phyloP scores from a whole-genome alignment of 805 yeast genomes.

The Cyberlindnera japonica region DNA sequence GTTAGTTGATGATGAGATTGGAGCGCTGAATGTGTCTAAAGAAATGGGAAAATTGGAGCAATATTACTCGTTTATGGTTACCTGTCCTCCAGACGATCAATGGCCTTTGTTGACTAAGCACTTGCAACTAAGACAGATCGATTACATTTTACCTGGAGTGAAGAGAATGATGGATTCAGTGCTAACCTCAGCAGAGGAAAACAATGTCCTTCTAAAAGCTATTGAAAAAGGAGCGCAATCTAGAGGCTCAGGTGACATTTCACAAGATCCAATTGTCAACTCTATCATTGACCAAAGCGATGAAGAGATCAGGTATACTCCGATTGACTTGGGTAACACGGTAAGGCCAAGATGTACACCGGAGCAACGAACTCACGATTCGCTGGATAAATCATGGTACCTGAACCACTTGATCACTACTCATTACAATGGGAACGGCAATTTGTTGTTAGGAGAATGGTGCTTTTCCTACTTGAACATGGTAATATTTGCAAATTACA shows the following conservation, averaged over 20 bases:
- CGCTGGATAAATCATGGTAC: constrained; percentile 62
- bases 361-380: constrained; percentile 45
- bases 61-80: constrained; percentile 37
- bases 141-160: constrained; percentile 27
- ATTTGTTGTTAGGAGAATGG: constrained; percentile 46
- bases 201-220: constrained; percentile 36
- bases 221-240: constrained; percentile 30
- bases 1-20: constrained; percentile 29
- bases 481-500: constrained; percentile 55
- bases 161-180: constrained; percentile 35
- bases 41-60: constrained; percentile 30
- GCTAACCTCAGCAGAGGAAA: constrained; percentile 49
- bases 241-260: constrained; percentile 19
- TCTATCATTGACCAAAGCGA: constrained; percentile 31
- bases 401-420: constrained; percentile 32
- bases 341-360: constrained; percentile 35
- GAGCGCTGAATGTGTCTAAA: constrained; percentile 30
- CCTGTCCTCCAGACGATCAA: constrained; percentile 33
- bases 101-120: constrained; percentile 28
- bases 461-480: constrained; percentile 48
- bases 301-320: constrained; percentile 39
- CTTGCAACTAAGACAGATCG: constrained; percentile 28
- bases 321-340: constrained; percentile 39
- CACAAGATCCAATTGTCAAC: constrained; percentile 31
- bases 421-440: constrained; percentile 29